Evolutionary conservation across 139 green algal species (phyloP), one percentile per base, ranked within the genome.

Genomic region (Chlorokybus atmophyticus): DNA sequence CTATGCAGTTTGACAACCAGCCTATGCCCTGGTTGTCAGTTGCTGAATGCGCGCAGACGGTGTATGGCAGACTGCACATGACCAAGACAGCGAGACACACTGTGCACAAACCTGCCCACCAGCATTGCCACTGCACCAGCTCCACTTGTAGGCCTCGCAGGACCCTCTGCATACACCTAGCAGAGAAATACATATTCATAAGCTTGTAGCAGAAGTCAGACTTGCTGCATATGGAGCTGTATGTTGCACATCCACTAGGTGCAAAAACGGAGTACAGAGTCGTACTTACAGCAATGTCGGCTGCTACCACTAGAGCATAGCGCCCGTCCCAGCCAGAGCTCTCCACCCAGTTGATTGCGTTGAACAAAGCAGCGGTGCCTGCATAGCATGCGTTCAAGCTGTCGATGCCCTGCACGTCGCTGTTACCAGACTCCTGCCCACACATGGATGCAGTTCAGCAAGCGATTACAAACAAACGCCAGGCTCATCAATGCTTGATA

Each of bases 361-460:
- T 78, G 23, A 88, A 60, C 59, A 94, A 57, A 1, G 86, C 86
- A 6, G 84, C 75, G 3, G 86, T 94, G 53, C 74, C 84, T 1
- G 82, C 86, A 47, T 84, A 94, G 80, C 86, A 94, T 21, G 79
- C 86, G 55, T 88, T 82, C 29, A 85, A 39, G 30, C 42, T 65
- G 72, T 94, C 85, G n/a, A 78, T 73, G 3, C 84, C 82, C 77
- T 89, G 78, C 24, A 92, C 59, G 50, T 81, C 76, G 19, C 41
- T 64, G 57, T 86, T 82, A 41, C 78, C 80, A 1, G 42, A 54
- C n/a, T 19, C n/a, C 60, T 69, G 53, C 29, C 10, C n/a, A n/a
- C n/a, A n/a, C n/a, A n/a, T n/a, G n/a, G n/a, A n/a, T n/a, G n/a
- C n/a, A n/a, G n/a, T n/a, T n/a, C n/a, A n/a, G n/a, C n/a, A n/a